Percentiles rank a stretch among this genome's conserved stretches.
phyloP scores from a whole-genome alignment of 257 asterid species.

The Plantago major region DNA sequence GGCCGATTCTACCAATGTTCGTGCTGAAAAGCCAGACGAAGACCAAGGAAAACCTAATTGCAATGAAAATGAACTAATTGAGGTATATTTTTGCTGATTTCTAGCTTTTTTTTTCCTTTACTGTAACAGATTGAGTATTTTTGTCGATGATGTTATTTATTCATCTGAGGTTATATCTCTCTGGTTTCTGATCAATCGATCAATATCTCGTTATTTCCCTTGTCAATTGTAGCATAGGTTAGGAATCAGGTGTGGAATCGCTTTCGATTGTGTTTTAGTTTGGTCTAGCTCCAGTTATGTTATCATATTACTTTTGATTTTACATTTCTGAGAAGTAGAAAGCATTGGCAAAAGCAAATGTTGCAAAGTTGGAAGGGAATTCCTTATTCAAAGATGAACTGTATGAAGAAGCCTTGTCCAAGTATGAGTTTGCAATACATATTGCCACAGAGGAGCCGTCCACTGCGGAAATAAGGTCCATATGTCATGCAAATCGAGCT shows the following conservation, averaged over 20 bases:
- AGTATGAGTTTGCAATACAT: constrained; percentile 78
- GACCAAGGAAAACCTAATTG: constrained; percentile 20
- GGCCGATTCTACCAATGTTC: constrained; percentile 6
- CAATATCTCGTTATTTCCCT: no score
- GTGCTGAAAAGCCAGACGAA: constrained; percentile 21
- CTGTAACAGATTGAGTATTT: no score
- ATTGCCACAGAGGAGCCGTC: constrained; percentile 49
- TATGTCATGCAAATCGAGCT: constrained; percentile 79
- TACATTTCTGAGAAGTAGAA: constrained; percentile 41
- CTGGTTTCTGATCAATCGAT: no score
- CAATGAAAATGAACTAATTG: constrained; percentile 26
- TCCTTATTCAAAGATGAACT: constrained; percentile 58
- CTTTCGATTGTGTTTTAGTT: no score
- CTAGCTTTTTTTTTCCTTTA: no score
- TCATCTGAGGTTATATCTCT: no score
- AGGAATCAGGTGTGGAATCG: background rate
- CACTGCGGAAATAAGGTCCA: constrained; percentile 65
- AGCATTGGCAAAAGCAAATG: constrained; percentile 60
- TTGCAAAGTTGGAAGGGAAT: constrained; percentile 72
- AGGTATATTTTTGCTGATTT: constrained; percentile 23
- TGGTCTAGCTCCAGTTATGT: background rate
- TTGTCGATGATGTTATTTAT: no score
- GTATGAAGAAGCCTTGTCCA: constrained; percentile 67
- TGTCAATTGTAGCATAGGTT: background rate
- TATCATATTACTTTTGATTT: constrained; percentile 10